A percentile compares a stretch with the other conserved stretches of the same genome.
Evolutionary conservation across 2,329 filamentous ascomycete species (phyloP).

Genomic region (Trematosphaeria pertusa): DNA sequence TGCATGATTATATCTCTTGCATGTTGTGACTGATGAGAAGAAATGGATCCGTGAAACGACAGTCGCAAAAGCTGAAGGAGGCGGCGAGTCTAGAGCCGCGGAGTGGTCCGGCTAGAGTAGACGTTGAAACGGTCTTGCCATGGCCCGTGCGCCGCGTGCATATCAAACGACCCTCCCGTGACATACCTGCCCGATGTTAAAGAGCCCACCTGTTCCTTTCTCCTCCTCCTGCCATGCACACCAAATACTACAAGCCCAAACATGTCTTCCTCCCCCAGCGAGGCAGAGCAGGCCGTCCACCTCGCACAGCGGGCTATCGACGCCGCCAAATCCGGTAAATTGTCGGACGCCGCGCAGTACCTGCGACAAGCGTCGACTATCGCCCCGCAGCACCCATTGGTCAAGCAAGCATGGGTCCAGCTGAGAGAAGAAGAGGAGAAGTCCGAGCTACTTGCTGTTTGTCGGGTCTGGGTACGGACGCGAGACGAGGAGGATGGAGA

Average conservation of each 20-base stretch:
- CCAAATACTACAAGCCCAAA: constrained; percentile 14
- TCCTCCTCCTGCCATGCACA: constrained; percentile 23
- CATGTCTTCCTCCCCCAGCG: constrained; percentile 37
- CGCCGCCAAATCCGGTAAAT: constrained; percentile 37
- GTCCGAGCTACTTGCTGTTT: constrained; percentile 42
- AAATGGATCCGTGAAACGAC: background rate
- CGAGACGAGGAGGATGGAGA: constrained; percentile 50
- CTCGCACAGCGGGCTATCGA: constrained; percentile 39
- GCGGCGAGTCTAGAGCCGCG: background rate
- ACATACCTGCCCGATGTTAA: constrained; percentile 14
- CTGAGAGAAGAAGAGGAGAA: constrained; percentile 49
- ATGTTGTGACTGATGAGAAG: no score
- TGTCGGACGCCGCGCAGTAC: constrained; percentile 50
- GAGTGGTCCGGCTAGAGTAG: background rate
- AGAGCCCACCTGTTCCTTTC: constrained; percentile 22
- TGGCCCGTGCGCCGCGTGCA: constrained; percentile 24
- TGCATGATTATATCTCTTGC: constrained; percentile 7
- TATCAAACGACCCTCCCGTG: constrained; percentile 24
- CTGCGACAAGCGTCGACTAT: constrained; percentile 54
- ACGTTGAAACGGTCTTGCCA: constrained; percentile 12
- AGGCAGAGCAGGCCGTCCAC: constrained; percentile 38
- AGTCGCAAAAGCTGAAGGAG: constrained; percentile 2
- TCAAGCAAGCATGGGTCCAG: constrained; percentile 51
- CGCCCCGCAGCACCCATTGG: constrained; percentile 48
- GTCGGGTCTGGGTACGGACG: constrained; percentile 43